These are phyloP conservation scores for Xylaria venustula DNA, from an alignment of 495 filamentous ascomycete species.

Conservation along the genomic window DNA sequence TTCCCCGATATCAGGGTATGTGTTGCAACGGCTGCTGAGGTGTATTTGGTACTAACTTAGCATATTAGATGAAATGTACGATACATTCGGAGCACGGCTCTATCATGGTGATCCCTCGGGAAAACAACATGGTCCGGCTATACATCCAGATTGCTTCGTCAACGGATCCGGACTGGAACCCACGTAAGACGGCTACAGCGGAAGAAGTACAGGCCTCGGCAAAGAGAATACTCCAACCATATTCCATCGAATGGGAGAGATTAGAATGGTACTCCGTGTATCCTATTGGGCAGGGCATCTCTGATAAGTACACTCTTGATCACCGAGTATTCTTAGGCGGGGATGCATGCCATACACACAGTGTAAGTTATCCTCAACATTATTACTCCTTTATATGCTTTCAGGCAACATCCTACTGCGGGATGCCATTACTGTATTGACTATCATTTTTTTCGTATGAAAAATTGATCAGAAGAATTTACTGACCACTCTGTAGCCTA, in stretches of 20 bases:
- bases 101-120: conserved; percentile 74
- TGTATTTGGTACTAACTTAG: conserved; percentile 21
- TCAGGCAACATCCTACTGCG: too few species aligned
- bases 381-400: background rate
- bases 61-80: conserved; percentile 82
- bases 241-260: conserved; percentile 66
- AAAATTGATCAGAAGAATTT: background rate
- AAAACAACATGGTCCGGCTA: conserved; percentile 70
- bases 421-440: too few species aligned
- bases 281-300: conserved; percentile 73
- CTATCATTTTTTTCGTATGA: too few species aligned
- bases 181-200: conserved; percentile 60
- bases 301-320: conserved; percentile 63
- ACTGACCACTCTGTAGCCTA: conserved; percentile 45
- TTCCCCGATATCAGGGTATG: conserved; percentile 70
- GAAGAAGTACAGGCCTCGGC: conserved; percentile 67
- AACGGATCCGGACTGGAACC: conserved; percentile 60
- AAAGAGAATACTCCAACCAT: conserved; percentile 65
- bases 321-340: conserved; percentile 75
- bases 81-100: conserved; percentile 68
- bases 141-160: conserved; percentile 75
- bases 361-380: conserved; percentile 39
- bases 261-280: conserved; percentile 70
- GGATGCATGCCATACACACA: conserved; percentile 82
- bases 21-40: background rate